Base-by-base conservation (phyloP, 352 stramenopile genomes). In the Globisporangium spiculum region DNA sequence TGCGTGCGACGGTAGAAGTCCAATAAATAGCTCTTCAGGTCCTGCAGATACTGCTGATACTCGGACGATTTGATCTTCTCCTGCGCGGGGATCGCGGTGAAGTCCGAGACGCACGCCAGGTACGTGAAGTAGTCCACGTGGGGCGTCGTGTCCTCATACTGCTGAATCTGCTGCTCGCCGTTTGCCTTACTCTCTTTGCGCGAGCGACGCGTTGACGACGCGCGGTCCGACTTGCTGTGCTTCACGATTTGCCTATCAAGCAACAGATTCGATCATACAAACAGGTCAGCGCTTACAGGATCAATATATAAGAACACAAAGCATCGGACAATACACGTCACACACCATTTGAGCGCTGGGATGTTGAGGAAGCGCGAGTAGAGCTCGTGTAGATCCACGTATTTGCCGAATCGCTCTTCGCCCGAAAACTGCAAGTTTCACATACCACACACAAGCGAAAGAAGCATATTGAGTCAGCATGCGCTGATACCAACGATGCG, bases 361-460 rank as follows among this genome's bases (percentile, higher is more conserved):
- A 90, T 76, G 67, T 97, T 96, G 59, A 96, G 61, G 59, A 88
- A 97, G 20, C 81, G 77, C 63, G 75, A 66, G 76, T 96, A 93
- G 64, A 94, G 89, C 71, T 89, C 79, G 66, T 96, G 87, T 38
- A 97, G 63, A 69, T 97, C 91, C n/a, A 97, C 81, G 68, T 96
- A 97, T 66, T 95, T 94, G 64, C 91, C 91, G 46, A 92, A 93
- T 27, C 81, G 84, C 71, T 97, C 91, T 86, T 97, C 89, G 18
- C 91, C 91, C 2, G 86, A 94, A 63, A 97, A 97, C 76, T 93
- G 44, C 22, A 24, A 24, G n/a, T 20, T 16, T 2, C 41, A 50
- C 1, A 14, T 16, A 59, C 9, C 9, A 70, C 4, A 18, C 22
- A 72, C 24, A 60, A 63, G 44, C 2, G 3, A 67, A 14, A 65